Base-by-base conservation (phyloP, 139 green algal species). In the Coelastrella sp. region DNA sequence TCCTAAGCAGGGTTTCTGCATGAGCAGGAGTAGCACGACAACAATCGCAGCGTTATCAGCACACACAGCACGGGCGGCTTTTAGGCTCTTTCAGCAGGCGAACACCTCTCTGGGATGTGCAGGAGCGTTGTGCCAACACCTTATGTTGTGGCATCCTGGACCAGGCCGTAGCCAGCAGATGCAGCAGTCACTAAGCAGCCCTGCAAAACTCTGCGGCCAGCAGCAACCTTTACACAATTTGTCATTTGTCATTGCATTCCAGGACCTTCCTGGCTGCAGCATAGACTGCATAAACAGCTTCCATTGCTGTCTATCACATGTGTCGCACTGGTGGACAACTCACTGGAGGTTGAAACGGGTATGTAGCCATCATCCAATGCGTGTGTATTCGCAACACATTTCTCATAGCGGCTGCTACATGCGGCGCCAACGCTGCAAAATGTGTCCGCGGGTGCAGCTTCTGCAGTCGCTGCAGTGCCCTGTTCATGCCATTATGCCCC, bases 401-500 rank as follows among this genome's bases (percentile, higher is more conserved):
- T 2, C 80, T n/a, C 10, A 61, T 68, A 5, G 80, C 22, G 23
- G 68, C 80, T 20, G 88, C 88, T 13, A 91, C 88, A 61, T 91
- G 88, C 13, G 88, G 88, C 6, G 80, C 57, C n/a, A 91, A 71
- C 1, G 80, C 88, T 60, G 71, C 88, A 88, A 91, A 84, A 59
- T 91, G 80, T 47, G 77, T 32, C 19, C 80, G 68, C 4, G 88
- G 88, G 65, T 87, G 78, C 10, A 91, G 64, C 14, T 59, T 74
- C 80, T 83, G 5, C 54, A 91, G 17, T 20, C 71, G 57, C 80
- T 91, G 80, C 71, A 91, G 13, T 10, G 88, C 88, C 7, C 47
- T 17, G 80, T 91, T 91, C 65, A 73, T 76, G 88, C 88, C 88
- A 23, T 91, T 91, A 78, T 91, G 88, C 2, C 14, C 80, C 14